phyloP scores from a whole-genome alignment of 345 rosid species.

The Eutrema yunnanense region DNA sequence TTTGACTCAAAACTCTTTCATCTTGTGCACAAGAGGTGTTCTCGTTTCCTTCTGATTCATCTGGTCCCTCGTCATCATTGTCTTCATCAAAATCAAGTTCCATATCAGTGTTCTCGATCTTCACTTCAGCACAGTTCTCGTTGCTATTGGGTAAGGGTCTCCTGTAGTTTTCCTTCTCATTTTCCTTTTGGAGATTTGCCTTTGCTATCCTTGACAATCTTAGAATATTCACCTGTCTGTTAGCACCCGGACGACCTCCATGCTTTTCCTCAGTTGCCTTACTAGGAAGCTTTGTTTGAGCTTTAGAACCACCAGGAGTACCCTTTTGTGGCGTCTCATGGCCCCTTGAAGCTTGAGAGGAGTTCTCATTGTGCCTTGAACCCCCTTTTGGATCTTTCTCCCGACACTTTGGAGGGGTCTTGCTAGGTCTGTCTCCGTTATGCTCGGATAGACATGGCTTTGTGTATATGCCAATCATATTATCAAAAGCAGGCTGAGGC shows the following conservation, averaged over 20 bases:
- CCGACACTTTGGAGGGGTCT: slow-evolving; percentile 65
- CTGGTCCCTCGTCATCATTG: slow-evolving; percentile 66
- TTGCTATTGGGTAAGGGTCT: slow-evolving; percentile 66
- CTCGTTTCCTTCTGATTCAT: slow-evolving; percentile 66
- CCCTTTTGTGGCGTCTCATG: slow-evolving; percentile 64
- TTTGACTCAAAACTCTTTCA: slow-evolving; percentile 32
- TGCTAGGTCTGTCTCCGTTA: slow-evolving; percentile 69
- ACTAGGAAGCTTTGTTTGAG: slow-evolving; percentile 50
- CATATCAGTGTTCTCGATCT: slow-evolving; percentile 93
- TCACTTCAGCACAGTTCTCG: slow-evolving; percentile 83
- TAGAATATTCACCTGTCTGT: slow-evolving; percentile 70
- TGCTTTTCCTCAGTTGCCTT: slow-evolving; percentile 59
- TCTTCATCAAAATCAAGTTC: slow-evolving; percentile 96
- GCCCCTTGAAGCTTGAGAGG: slow-evolving; percentile 41
- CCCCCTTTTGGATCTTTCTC: slow-evolving; percentile 68
- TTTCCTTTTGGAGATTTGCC: slow-evolving; percentile 84
- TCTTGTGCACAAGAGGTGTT: slow-evolving; percentile 36
- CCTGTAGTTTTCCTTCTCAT: slow-evolving; percentile 94
- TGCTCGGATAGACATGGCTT: slow-evolving; percentile 78
- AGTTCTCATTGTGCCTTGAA: slow-evolving; percentile 59
- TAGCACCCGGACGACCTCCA: slow-evolving; percentile 53
- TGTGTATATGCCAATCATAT: slow-evolving; percentile 55
- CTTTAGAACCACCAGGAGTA: slow-evolving; percentile 49
- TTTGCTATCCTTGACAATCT: slow-evolving; percentile 94
- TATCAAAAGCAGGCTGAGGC: slow-evolving; percentile 81